Evolutionary conservation across 73 alveolate genomes (phyloP).

Genomic region (Halteria grandinella): DNA sequence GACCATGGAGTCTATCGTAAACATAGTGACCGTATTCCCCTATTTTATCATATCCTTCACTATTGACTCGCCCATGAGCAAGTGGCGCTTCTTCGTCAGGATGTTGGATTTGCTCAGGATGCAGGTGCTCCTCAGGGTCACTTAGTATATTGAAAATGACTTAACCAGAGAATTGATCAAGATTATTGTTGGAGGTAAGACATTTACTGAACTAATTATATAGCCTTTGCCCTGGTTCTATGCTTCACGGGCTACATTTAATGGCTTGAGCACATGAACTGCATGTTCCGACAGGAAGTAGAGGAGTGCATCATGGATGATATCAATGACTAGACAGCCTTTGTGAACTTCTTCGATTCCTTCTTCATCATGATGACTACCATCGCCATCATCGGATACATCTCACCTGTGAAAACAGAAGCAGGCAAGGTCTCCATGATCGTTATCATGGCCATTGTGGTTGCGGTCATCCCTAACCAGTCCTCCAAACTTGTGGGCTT

Average conservation of each 20-base stretch:
- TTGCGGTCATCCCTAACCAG: slow-evolving; percentile 71
- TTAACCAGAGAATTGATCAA: slow-evolving; percentile 20
- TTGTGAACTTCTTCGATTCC: slow-evolving; percentile 51
- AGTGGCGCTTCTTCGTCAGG: slow-evolving; percentile 22
- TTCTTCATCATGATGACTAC: slow-evolving; percentile 87
- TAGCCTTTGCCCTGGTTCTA: slow-evolving; percentile 14
- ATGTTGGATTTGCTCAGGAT: slow-evolving; percentile 63
- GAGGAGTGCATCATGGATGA: too few species aligned
- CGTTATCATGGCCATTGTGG: slow-evolving; percentile 52
- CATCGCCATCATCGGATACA: slow-evolving; percentile 80
- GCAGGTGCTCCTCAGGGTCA: slow-evolving; percentile 21
- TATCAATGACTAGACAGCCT: too few species aligned
- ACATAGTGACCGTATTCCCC: slow-evolving; percentile 51
- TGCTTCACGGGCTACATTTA: slow-evolving; percentile 43
- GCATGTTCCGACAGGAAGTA: too few species aligned
- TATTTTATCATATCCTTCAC: slow-evolving; percentile 1
- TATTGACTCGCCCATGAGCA: neutral
- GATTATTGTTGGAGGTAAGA: slow-evolving; percentile 24
- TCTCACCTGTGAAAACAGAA: slow-evolving; percentile 57
- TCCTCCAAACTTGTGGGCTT: slow-evolving; percentile 70
- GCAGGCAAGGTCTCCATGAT: slow-evolving; percentile 72
- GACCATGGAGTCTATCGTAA: slow-evolving; percentile 35
- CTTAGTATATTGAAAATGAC: slow-evolving; percentile 50
- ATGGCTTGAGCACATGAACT: slow-evolving; percentile 42
- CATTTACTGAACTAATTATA: neutral